phyloP scores from a whole-genome alignment of 225 moss, liverwort and hornwort genomes.

The Asterella californica region DNA sequence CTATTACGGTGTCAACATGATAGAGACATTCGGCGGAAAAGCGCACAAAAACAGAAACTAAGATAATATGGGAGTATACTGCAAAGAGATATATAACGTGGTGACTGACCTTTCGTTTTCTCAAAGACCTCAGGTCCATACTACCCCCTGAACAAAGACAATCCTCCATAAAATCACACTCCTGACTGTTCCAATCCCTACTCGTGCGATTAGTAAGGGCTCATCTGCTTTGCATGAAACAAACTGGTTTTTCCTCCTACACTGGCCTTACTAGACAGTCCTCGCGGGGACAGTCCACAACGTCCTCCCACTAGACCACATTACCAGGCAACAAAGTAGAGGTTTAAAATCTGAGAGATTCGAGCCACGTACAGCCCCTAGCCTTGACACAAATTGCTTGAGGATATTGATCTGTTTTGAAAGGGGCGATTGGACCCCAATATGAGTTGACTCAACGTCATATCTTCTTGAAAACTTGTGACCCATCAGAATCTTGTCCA shows the following conservation, averaged over 20 bases:
- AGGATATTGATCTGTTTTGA: slow-evolving; percentile 16
- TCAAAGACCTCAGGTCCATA: neutral
- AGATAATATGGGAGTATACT: neutral
- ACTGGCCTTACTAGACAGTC: neutral
- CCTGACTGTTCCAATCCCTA: neutral
- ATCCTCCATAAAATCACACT: neutral
- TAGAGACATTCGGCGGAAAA: neutral
- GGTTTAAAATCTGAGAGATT: slow-evolving; percentile 8
- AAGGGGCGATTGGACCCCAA: slow-evolving; percentile 29
- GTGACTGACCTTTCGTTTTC: too few species aligned
- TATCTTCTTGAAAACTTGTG: slow-evolving; percentile 8
- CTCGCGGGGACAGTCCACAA: neutral
- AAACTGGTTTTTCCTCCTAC: neutral
- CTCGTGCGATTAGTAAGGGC: neutral
- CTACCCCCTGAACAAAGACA: neutral
- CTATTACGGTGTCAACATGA: neutral
- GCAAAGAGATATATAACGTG: neutral
- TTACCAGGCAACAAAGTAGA: neutral
- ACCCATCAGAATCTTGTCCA: slow-evolving; percentile 22
- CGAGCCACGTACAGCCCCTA: neutral
- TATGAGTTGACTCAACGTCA: slow-evolving; percentile 19
- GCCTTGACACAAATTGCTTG: slow-evolving; percentile 7
- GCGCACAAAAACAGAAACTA: neutral
- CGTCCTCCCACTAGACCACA: slow-evolving; percentile 1
- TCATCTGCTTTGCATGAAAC: neutral